Evolutionary conservation across 306 rosid species (phyloP).

Genomic region (Acmispon strigosus): DNA sequence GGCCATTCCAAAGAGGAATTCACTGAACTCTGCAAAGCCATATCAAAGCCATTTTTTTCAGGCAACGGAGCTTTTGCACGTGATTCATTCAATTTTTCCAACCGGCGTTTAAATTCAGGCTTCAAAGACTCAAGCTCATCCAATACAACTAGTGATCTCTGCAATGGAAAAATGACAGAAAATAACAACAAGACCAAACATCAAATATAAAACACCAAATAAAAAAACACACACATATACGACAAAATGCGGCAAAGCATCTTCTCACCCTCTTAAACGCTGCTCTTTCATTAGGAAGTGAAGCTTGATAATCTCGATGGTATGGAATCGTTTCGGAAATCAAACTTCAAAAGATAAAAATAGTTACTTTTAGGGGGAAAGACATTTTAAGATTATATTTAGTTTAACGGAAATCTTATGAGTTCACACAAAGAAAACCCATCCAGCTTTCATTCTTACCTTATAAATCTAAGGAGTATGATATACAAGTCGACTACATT

Average conservation of each 20-base stretch:
- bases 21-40: constrained; percentile 31
- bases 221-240: background rate
- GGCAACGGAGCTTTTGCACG: constrained; percentile 32
- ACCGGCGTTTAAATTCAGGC: constrained; percentile 48
- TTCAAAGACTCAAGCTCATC: constrained; percentile 83
- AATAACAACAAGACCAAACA: constrained; percentile 5
- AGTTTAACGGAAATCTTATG: background rate
- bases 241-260: constrained; percentile 1
- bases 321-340: constrained; percentile 87
- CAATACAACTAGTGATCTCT: constrained; percentile 52
- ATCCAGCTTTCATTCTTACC: constrained; percentile 35
- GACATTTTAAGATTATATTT: background rate
- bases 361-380: background rate
- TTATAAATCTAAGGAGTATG: constrained; percentile 84
- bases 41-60: constrained; percentile 29
- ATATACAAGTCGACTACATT: constrained; percentile 83
- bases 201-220: background rate
- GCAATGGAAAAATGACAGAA: constrained; percentile 18
- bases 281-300: constrained; percentile 49
- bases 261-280: constrained; percentile 53
- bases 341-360: constrained; percentile 48
- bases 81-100: constrained; percentile 46
- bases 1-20: constrained; percentile 50
- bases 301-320: constrained; percentile 72
- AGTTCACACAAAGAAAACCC: constrained; percentile 11